Evolutionary conservation across 345 rosid genomes (phyloP).

Genomic region (Rhodamnia rubescens): DNA sequence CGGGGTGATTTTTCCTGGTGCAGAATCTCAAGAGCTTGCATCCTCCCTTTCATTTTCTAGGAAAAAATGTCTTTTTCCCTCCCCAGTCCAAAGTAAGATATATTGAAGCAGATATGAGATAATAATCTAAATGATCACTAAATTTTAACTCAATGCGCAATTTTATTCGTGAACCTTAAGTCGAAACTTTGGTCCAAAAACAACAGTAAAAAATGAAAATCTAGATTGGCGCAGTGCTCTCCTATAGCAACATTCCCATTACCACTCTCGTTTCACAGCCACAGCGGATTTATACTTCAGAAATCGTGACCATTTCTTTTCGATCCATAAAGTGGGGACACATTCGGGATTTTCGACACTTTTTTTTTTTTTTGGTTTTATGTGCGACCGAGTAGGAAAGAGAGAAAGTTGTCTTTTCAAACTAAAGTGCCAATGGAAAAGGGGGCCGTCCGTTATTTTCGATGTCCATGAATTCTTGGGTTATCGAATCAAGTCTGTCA

Average conservation of each 20-base stretch:
- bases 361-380: background rate
- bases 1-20: background rate
- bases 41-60: background rate
- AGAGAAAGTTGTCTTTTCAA: background rate
- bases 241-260: no score
- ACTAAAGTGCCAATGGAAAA: background rate
- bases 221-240: no score
- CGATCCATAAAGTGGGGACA: no score
- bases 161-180: no score
- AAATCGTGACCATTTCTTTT: no score
- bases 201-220: background rate
- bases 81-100: background rate
- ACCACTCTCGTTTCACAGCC: no score
- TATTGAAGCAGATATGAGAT: no score
- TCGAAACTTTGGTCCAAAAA: background rate
- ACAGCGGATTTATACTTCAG: no score
- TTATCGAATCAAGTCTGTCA: background rate
- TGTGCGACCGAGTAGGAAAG: accelerated
- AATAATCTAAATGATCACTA: no score
- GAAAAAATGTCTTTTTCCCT: background rate
- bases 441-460: no score
- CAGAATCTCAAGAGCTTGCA: no score
- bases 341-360: background rate
- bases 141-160: no score
- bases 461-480: background rate